phyloP scores from a whole-genome alignment of 1,284 basidiomycete genomes.

The Fomitopsis betulina region DNA sequence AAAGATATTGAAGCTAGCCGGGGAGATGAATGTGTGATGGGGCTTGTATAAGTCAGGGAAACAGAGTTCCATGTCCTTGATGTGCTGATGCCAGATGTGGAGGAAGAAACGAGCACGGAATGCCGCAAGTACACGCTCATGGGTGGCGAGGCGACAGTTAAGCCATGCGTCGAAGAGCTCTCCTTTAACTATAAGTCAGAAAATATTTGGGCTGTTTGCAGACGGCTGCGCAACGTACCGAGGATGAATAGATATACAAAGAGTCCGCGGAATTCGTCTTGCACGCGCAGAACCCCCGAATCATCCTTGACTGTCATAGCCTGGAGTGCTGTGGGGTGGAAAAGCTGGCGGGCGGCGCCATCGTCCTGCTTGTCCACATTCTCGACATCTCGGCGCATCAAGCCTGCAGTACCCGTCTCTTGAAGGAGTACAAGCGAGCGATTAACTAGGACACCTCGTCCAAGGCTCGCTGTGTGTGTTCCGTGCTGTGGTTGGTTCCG shows the following conservation, averaged over 20 bases:
- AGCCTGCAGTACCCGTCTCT: conserved; percentile 11
- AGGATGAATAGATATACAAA: conserved; percentile 23
- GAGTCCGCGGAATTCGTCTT: conserved; percentile 16
- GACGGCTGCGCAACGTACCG: conserved; percentile 9
- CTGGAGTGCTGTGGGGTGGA: conserved; percentile 13
- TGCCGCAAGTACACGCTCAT: conserved; percentile 16
- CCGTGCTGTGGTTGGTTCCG: conserved; percentile 23
- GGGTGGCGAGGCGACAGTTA: conserved; percentile 11
- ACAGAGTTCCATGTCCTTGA: conserved; percentile 11
- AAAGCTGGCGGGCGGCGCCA: conserved; percentile 22
- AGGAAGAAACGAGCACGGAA: conserved; percentile 22
- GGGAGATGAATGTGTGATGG: conserved; percentile 20
- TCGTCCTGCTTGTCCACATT: conserved; percentile 28
- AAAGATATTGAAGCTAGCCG: conserved; percentile 23
- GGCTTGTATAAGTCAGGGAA: not conserved
- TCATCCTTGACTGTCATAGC: conserved; percentile 10
- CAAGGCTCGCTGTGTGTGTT: conserved; percentile 22
- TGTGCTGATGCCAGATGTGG: conserved; percentile 17
- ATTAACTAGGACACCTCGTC: conserved; percentile 18
- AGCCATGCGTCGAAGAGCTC: not conserved
- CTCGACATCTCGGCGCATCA: conserved; percentile 15
- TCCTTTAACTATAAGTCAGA: not conserved
- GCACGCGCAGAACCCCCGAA: not conserved
- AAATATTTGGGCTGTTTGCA: too few species aligned
- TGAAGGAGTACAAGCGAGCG: conserved; percentile 17